phyloP scores from a whole-genome alignment of 805 yeast genomes.

The Hermanozyma aechmeae region DNA sequence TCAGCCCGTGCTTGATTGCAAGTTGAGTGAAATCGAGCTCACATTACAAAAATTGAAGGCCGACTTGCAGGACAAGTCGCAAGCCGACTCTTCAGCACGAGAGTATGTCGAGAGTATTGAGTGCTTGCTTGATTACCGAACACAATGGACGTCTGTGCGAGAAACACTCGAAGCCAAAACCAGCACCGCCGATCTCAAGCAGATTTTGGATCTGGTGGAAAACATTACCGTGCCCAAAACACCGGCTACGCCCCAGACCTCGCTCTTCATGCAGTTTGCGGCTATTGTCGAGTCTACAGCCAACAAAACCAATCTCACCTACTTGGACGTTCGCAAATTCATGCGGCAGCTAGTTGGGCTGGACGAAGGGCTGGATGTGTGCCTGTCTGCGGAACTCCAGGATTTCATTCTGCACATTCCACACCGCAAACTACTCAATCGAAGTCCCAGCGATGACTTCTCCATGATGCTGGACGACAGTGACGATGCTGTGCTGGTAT shows the following conservation, averaged over 20 bases:
- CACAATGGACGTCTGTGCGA: no score
- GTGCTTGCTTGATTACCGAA: no score
- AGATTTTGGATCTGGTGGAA: conserved; percentile 2
- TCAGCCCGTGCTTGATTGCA: no score
- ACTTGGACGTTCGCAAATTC: conserved; percentile 7
- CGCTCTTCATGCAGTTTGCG: conserved; percentile 4
- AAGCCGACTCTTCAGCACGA: no score
- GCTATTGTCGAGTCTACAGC: conserved; percentile 3
- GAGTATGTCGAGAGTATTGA: no score
- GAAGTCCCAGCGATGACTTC: conserved; percentile 11
- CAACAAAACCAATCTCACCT: conserved; percentile 8
- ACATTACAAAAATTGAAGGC: no score
- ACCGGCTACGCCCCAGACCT: conserved; percentile 5
- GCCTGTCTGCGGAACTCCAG: no score
- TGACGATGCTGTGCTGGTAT: conserved; percentile 13
- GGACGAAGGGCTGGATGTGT: no score
- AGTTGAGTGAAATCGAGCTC: no score
- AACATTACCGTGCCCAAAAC: conserved; percentile 3
- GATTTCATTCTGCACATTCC: conserved; percentile 8
- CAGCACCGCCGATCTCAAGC: conserved; percentile 5
- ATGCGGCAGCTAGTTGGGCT: no score
- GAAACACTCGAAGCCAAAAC: conserved; percentile 3
- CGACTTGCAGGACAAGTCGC: no score
- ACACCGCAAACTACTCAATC: conserved; percentile 4
- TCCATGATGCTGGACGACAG: conserved; percentile 11